Evolutionary conservation across 129 eudicot genomes (phyloP).

Genomic region (Arctium lappa): DNA sequence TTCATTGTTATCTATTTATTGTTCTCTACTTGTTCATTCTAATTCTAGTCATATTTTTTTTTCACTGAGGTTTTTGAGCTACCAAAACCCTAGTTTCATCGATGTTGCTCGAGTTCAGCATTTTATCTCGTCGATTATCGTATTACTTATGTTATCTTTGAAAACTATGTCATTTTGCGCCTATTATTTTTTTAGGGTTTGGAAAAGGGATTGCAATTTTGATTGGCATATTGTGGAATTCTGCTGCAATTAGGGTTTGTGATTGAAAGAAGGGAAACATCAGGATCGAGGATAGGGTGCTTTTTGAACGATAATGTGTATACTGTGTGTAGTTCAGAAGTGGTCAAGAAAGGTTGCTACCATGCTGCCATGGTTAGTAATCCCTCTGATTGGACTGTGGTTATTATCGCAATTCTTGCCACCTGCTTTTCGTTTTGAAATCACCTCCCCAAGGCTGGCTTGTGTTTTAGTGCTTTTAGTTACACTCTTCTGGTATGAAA

Average conservation of each 20-base stretch:
- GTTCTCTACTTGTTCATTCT: conserved; percentile 19
- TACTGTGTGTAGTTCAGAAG: conserved; percentile 89
- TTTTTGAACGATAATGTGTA: conserved; percentile 81
- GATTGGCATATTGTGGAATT: conserved; percentile 9
- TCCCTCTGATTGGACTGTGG: conserved; percentile 89
- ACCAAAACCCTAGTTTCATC: conserved; percentile 32
- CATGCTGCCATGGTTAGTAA: conserved; percentile 94
- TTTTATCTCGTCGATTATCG: conserved; percentile 6
- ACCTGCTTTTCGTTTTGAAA: conserved; percentile 80
- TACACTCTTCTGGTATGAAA: conserved; percentile 86
- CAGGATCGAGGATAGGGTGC: conserved; percentile 21
- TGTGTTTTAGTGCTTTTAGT: conserved; percentile 75
- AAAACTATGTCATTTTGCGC: conserved; percentile 28
- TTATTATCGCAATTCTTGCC: conserved; percentile 85
- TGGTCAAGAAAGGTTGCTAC: conserved; percentile 94
- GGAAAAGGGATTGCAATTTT: conserved; percentile 24
- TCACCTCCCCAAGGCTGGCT: conserved; percentile 83
- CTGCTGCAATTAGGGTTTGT: conserved; percentile 17
- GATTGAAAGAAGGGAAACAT: conserved; percentile 8
- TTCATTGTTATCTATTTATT: conserved; percentile 2
- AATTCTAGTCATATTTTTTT: background rate
- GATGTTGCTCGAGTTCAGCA: background rate
- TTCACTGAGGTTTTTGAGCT: conserved; percentile 27
- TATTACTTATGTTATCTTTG: conserved; percentile 5
- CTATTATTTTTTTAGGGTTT: conserved; percentile 45